phyloP scores from a whole-genome alignment of 164 flowering plant species.

The Paratinospora sagittata region DNA sequence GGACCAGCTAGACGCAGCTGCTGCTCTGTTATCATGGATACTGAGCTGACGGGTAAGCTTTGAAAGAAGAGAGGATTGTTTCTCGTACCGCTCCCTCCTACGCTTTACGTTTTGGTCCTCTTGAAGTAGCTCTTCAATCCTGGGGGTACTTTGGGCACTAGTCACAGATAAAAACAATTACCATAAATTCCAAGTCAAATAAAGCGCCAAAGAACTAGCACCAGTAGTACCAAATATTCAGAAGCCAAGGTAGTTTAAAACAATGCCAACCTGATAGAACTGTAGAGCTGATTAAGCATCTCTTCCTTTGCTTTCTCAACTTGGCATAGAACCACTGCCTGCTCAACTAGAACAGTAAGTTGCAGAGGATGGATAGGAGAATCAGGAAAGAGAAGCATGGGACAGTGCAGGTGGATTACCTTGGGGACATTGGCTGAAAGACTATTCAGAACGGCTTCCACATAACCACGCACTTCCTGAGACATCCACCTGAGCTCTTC shows the following conservation, averaged over 20 bases:
- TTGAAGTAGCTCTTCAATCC: conserved; percentile 80
- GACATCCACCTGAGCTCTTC: conserved; percentile 99
- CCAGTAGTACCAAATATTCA: neutral
- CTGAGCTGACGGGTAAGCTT: conserved; percentile 80
- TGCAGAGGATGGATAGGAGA: neutral
- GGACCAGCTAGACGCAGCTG: conserved; percentile 66
- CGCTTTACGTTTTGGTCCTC: conserved; percentile 91
- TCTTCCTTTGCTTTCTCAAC: conserved; percentile 99
- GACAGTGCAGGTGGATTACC: conserved; percentile 27
- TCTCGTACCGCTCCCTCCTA: conserved; percentile 74
- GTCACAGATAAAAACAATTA: neutral
- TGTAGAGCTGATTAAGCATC: conserved; percentile 93
- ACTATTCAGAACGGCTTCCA: conserved; percentile 97
- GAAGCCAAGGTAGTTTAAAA: neutral
- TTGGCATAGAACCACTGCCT: conserved; percentile 99
- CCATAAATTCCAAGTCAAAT: neutral
- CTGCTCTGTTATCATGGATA: conserved; percentile 85
- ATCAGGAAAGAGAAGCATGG: neutral
- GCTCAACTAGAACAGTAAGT: conserved; percentile 21
- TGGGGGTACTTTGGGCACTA: conserved; percentile 69
- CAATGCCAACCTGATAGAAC: conserved; percentile 64
- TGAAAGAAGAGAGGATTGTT: conserved; percentile 80
- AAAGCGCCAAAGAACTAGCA: neutral
- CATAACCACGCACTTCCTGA: conserved; percentile 99
- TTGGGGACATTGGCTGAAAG: conserved; percentile 98